Evolutionary conservation across 495 filamentous ascomycete species (phyloP), one percentile per base, ranked within the genome.

Genomic region (Cenococcum geophilum): DNA sequence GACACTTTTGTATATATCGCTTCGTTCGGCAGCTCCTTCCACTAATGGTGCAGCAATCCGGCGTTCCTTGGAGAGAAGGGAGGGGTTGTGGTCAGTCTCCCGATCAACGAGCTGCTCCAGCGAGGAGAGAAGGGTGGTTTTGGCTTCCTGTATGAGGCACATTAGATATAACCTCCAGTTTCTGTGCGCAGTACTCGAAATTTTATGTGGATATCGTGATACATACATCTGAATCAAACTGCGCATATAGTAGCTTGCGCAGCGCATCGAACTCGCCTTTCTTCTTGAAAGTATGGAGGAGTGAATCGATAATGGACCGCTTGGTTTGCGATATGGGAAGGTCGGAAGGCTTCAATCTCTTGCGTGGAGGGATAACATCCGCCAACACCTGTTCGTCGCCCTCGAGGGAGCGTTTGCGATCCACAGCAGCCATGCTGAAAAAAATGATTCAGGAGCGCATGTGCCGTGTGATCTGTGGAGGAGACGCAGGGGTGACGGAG

Each of bases 211-310:
- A 54, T 47, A 45, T 11, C 32, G 10, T 20, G 36, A 49, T 6
- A 36, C 84, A 68, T 82, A 91, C 89, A 58, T 83, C 85, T 34
- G 85, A 81, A 63, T 88, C 84, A 61, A 93, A 90, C 59, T 91
- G 83, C 40, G 87, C 83, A 84, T 88, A 92, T 3, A 89, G 78
- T 55, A 86, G 79, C 70, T 93, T 93, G 54, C 91, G 83, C 61
- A 92, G 79, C n/a, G 75, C 77, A 72, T 96, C 91, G 66, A 92
- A 95, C 42, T 86, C 87, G 22, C 91, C 91, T 72, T 92, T 92
- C 76, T 95, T 95, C 74, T 93, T 93, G 73, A 91, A 92, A 5
- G 83, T 83, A 73, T 91, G 83, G 10, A 91, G 80, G 23, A 96
- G 77, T 58, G 79, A 78, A 57, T 95, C 89, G 58, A 96, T 91